Base-by-base conservation (phyloP, 140 eudicot species). In the Erigeron philadelphicus region DNA sequence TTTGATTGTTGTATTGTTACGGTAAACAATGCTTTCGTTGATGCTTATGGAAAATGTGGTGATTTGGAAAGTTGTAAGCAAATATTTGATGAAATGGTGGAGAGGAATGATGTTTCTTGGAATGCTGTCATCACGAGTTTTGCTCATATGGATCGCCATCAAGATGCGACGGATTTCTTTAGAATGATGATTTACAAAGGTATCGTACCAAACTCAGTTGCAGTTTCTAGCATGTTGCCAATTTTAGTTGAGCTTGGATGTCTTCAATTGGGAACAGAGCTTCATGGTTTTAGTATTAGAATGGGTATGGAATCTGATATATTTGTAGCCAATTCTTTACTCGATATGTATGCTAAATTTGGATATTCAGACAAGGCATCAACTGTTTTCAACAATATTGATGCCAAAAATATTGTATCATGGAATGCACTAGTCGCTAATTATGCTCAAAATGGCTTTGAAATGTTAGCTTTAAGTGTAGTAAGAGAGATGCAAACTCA, bases 301-400 rank as follows among this genome's bases (percentile, higher is more conserved):
- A 75, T 11, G 56, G 81, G 88, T 18, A 64, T 86, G 16, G 82
- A 83, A 61, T 78, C 82, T 1, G 71, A 75, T 78, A 61, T 83
- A 16, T 81, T 77, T 64, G 63, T 83, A 58, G 81, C 84, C 5
- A 86, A 86, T 80, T 77, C 92, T 49, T 72, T 89, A 72, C 86
- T 89, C 7, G 87, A 89, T 64, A 80, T 86, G 90, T 84, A 86
- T 43, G 90, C 87, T 3, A 89, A 89, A 79, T 78, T 75, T 13
- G 78, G 83, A 18, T 64, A 61, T 25, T 64, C 83, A 0, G 46
- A 0, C 12, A 71, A 82, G 58, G 89, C 96, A 9, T 73, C 56
- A 3, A 62, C 52, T 1, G 66, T 86, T 38, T 89, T 89, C 13
- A 9, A 78, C 61, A 54, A 45, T 0, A 77, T 40, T 11, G 44